phyloP scores from a whole-genome alignment of 2,329 filamentous ascomycete species.

The Chrysoporthe deuterocubensis region DNA sequence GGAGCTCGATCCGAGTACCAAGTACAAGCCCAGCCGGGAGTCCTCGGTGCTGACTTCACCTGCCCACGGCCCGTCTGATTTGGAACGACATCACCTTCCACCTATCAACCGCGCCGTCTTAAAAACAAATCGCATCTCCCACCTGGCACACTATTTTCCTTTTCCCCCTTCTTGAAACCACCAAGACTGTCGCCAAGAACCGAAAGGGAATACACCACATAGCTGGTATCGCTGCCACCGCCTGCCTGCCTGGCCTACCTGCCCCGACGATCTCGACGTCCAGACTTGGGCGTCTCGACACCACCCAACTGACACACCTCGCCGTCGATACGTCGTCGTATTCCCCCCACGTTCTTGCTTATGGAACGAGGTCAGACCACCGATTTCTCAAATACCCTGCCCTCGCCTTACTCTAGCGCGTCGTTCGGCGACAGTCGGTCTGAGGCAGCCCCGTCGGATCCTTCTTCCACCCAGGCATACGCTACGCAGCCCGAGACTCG shows the following conservation, averaged over 20 bases:
- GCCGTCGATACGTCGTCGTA: not conserved
- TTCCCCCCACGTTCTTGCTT: constrained; percentile 30
- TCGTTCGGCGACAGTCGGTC: constrained; percentile 72
- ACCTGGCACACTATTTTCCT: not conserved
- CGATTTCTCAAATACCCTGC: constrained; percentile 87
- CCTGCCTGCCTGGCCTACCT: not conserved
- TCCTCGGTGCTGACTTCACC: constrained; percentile 12
- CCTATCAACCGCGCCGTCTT: constrained; percentile 5
- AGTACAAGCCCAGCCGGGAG: constrained; percentile 16
- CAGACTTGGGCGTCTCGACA: not conserved
- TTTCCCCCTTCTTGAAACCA: not conserved
- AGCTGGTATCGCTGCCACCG: not conserved
- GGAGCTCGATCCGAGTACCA: constrained; percentile 27
- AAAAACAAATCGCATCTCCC: constrained; percentile 10
- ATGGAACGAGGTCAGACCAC: constrained; percentile 66
- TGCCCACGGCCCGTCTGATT: constrained; percentile 12
- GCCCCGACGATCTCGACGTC: not conserved
- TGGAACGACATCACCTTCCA: constrained; percentile 8
- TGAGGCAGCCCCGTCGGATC: constrained; percentile 82
- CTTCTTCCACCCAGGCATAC: constrained; percentile 91
- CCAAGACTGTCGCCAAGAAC: not conserved
- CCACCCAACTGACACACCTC: not conserved
- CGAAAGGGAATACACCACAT: constrained; percentile 2
- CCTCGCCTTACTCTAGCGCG: constrained; percentile 69
- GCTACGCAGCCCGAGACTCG: constrained; percentile 80